Percentiles rank a stretch among this genome's conserved stretches.
Conservation (phyloP, 2,329 filamentous ascomycete genomes). For the Aureobasidium sp. region DNA sequence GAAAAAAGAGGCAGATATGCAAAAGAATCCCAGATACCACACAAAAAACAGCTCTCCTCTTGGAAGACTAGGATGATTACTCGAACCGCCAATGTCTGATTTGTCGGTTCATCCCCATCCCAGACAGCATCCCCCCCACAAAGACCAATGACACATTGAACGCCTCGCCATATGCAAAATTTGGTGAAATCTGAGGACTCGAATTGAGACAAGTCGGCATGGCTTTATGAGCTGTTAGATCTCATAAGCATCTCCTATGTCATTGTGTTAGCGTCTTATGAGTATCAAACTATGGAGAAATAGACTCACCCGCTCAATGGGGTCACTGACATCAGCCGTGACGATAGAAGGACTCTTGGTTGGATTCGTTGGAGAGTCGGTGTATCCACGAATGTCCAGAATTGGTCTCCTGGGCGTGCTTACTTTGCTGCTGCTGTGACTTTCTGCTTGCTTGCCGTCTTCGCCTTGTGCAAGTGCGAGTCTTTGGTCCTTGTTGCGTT, state of each 20-base stretch:
- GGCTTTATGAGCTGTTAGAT: constrained; percentile 16
- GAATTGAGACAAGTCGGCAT: neutral
- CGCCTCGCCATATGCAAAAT: constrained; percentile 12
- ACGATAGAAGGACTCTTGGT: constrained; percentile 58
- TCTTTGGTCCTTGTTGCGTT: constrained; percentile 57
- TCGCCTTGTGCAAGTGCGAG: constrained; percentile 21
- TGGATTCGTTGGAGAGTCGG: constrained; percentile 57
- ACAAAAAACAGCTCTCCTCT: neutral
- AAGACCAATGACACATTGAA: neutral
- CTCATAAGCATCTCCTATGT: constrained; percentile 25
- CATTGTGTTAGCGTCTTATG: neutral
- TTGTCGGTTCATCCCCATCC: too few species aligned
- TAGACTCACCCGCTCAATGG: constrained; percentile 47
- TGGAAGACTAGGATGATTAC: neutral
- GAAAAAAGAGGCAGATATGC: neutral
- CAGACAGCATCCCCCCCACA: neutral
- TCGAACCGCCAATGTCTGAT: too few species aligned
- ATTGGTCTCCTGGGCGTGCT: constrained; percentile 22
- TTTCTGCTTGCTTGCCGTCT: constrained; percentile 3
- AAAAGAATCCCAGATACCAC: neutral
- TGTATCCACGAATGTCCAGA: constrained; percentile 58
- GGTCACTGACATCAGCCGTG: constrained; percentile 54
- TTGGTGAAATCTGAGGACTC: neutral
- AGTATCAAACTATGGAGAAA: neutral
- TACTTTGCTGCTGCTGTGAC: constrained; percentile 1